Base-by-base conservation (phyloP, 768 basidiomycete species). In the Lyophyllum decastes region DNA sequence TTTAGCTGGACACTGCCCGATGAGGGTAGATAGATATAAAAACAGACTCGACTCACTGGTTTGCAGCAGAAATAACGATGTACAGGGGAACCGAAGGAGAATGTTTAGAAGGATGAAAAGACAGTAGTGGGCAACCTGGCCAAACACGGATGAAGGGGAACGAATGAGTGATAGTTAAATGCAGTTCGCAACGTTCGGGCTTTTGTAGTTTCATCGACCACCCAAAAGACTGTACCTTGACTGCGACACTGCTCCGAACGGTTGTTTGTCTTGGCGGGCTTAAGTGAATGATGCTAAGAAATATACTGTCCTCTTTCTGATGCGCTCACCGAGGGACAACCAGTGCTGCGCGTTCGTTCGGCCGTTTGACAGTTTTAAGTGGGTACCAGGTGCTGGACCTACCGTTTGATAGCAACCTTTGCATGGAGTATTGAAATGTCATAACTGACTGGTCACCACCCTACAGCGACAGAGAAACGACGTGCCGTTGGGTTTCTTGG, bases 111-210 rank as follows among this genome's bases (percentile, higher is more conserved):
- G 24, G 5, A 25, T 59, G 64, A 63, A 67, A 72, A 72, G 69
- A 67, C 68, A 65, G 68, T 58, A 70, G 60, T 59, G 68, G 73
- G 73, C 76, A 70, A 75, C 76, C 74, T 75, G 77, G 75, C 74
- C 73, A 40, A 72, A 68, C 61, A 68, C 66, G 61, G 8, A 38
- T 5, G 52, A 60, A 50, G 55, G 49, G 61, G 60, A 66, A 61
- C 53, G 61, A 65, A 60, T n/a, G 30, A 33, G 6, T 33, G 30
- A 40, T 40, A 4, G 17, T 40, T n/a, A 4, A 12, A 40, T 40
- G 38, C 12, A 8, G 17, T 11, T 33, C 6, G 5, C 4, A 40
- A 40, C 8, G 4, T 16, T 40, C 17, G 7, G 38, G 12, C 17
- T 40, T 40, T 40, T 44, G 19, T 44, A n/a, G 41, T 12, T 3